Evolutionary conservation across 495 filamentous ascomycete genomes (phyloP).

Genomic region (Annulohypoxylon bovei): DNA sequence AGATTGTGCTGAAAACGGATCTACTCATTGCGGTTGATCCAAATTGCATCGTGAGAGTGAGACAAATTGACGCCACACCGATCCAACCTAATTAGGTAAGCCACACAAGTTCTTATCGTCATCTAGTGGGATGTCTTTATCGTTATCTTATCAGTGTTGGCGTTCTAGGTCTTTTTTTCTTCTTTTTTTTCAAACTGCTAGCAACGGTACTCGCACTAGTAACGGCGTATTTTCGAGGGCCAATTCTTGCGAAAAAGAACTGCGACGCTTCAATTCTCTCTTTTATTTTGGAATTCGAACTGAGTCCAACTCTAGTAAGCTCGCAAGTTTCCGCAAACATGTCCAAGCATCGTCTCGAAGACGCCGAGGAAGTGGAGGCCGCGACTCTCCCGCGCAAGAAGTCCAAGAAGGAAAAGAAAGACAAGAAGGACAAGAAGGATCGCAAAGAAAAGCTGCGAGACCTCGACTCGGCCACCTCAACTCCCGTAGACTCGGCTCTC

Average conservation of each 20-base stretch:
- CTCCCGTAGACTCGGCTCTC: constrained; percentile 3
- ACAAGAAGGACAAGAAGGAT: constrained; percentile 46
- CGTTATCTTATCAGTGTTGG: not conserved
- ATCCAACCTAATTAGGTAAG: not conserved
- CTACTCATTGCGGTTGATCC: no score
- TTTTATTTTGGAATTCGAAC: not conserved
- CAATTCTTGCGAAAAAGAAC: constrained; percentile 1
- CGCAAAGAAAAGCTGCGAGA: constrained; percentile 35
- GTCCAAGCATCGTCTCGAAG: constrained; percentile 48
- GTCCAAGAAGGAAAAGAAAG: constrained; percentile 47
- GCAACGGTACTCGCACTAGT: not conserved
- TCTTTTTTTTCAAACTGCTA: not conserved
- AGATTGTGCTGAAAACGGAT: not conserved
- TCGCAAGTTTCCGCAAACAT: constrained; percentile 12
- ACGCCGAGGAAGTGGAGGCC: constrained; percentile 44
- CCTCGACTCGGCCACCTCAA: not conserved
- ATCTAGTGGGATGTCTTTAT: not conserved
- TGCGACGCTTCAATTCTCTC: not conserved
- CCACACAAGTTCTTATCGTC: not conserved
- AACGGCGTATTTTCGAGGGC: not conserved
- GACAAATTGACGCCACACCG: not conserved
- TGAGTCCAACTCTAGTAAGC: not conserved
- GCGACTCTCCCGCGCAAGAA: constrained; percentile 43
- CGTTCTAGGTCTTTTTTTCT: not conserved
- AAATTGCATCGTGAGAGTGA: not conserved